Percentiles rank a stretch among this genome's conserved stretches.
phyloP scores from a whole-genome alignment of 768 basidiomycete genomes.

The Cyathus striatus region DNA sequence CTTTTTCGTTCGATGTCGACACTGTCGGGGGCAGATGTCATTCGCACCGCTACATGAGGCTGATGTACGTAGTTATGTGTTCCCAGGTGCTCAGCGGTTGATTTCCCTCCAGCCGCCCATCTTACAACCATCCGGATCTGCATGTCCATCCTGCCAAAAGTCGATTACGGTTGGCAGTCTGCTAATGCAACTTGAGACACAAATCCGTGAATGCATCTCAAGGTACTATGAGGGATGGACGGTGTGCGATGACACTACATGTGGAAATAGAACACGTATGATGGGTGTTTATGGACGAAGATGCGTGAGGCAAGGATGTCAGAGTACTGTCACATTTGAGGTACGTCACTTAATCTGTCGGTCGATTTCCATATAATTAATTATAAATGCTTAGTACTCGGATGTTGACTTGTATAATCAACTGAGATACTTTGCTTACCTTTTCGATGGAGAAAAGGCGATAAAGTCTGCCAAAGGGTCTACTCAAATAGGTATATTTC shows the following conservation, averaged over 20 bases:
- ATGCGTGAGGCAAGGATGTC: slow-evolving; percentile 69
- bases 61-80: slow-evolving; percentile 35
- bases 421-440: slow-evolving; percentile 71
- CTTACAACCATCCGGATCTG: slow-evolving; percentile 57
- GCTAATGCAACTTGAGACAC: slow-evolving; percentile 79
- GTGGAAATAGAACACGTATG: slow-evolving; percentile 80
- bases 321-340: slow-evolving; percentile 69
- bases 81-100: background rate
- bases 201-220: slow-evolving; percentile 72
- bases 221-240: slow-evolving; percentile 90
- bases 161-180: slow-evolving; percentile 56
- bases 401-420: slow-evolving; percentile 88
- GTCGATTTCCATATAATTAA: background rate
- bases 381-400: slow-evolving; percentile 54
- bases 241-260: slow-evolving; percentile 82
- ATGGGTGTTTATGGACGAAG: slow-evolving; percentile 89
- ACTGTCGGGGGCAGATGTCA: slow-evolving; percentile 55
- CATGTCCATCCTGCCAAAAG: slow-evolving; percentile 64
- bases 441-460: slow-evolving; percentile 74
- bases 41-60: slow-evolving; percentile 60
- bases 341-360: slow-evolving; percentile 33
- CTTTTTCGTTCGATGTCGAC: slow-evolving; percentile 71
- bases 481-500: slow-evolving; percentile 32
- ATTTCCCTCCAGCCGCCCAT: slow-evolving; percentile 37
- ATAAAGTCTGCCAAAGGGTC: slow-evolving; percentile 45